Base-by-base conservation (phyloP, 352 stramenopile genomes). In the Pythium plurisporium region DNA sequence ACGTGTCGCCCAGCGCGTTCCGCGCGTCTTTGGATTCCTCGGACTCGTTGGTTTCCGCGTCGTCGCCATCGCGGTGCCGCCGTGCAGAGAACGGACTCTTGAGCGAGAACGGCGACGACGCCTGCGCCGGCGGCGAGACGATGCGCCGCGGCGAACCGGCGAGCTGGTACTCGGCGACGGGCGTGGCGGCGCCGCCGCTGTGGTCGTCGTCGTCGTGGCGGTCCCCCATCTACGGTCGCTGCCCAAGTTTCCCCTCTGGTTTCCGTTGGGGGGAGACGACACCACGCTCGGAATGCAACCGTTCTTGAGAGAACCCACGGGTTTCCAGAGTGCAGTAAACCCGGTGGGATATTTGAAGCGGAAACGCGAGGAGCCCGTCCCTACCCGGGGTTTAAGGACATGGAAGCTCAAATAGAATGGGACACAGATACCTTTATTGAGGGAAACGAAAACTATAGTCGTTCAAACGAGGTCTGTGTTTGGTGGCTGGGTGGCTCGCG, bases 111-210 rank as follows among this genome's bases (percentile, higher is more conserved):
- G 38, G 29, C n/a, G 41, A 36, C 9, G 41, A 44, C 6, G 43
- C 14, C 17, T 31, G 9, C 0, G 40, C 7, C 31, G 44, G 20
- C 1, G 45, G 36, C 25, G 34, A 33, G 9, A 11, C 10, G 19
- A 50, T 11, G 25, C 25, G 40, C 1, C 54, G 53, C 25, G 61
- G 61, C 20, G 61, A 69, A 15, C 54, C 61, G 7, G 61, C 54
- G 54, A 69, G 61, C 47, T 58, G 49, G 44, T 69, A 69, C 61
- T 64, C 61, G 42, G 42, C 61, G 46, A 62, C 27, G 41, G 61
- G 61, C 61, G 61, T 69, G 29, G 19, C 34, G 41, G 45, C 61
- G 42, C 37, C 27, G 41, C 27, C 50, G 36, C 34, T 40, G 22
- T 34, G 29, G 14, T 53, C 41, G 20, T 55, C 52, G 40, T 66